Evolutionary conservation across 139 green algal genomes (phyloP).

Genomic region (Coelastrella sp.): DNA sequence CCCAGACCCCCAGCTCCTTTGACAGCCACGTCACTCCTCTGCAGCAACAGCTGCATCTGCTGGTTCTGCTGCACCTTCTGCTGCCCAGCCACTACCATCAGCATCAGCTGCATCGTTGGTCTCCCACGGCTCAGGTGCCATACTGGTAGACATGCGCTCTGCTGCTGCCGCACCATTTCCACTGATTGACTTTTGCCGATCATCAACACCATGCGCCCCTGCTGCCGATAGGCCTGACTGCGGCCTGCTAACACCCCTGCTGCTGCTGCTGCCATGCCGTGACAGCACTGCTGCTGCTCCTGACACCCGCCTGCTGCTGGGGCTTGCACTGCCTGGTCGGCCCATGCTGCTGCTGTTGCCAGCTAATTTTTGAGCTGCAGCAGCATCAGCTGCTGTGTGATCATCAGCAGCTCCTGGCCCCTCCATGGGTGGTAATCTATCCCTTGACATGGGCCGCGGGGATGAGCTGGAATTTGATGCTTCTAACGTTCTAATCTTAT

Average conservation of each 20-base stretch:
- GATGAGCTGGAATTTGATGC: not conserved
- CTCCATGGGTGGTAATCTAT: not conserved
- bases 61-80: not conserved
- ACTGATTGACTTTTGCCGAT: not conserved
- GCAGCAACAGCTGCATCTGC: not conserved
- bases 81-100: not conserved
- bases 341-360: not conserved
- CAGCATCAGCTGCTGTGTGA: not conserved
- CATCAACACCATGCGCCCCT: not conserved
- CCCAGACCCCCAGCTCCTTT: too few species aligned
- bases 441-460: not conserved
- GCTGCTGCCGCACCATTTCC: not conserved
- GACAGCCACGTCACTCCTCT: too few species aligned
- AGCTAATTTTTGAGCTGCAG: not conserved
- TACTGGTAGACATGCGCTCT: not conserved
- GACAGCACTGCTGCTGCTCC: constrained; percentile 16
- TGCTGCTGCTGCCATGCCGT: constrained; percentile 17
- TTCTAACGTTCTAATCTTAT: not conserved
- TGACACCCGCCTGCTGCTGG: constrained; percentile 5
- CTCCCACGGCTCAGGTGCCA: constrained; percentile 24
- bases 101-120: not conserved
- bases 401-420: not conserved
- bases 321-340: constrained; percentile 28
- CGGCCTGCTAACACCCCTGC: not conserved
- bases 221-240: not conserved